phyloP scores from a whole-genome alignment of 768 basidiomycete genomes.

The Kwoniella bestiolae region DNA sequence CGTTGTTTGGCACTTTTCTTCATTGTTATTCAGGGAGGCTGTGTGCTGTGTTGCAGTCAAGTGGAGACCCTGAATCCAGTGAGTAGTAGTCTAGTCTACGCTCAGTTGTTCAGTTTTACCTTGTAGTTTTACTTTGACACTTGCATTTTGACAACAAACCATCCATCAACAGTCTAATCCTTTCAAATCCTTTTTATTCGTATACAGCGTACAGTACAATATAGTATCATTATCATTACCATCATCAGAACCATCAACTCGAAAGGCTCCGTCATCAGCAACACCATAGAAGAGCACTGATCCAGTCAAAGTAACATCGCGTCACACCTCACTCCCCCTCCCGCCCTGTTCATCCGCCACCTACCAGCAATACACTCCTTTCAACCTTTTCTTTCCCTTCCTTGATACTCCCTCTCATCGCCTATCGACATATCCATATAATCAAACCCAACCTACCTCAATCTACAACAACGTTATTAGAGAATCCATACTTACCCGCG shows the following conservation, averaged over 20 bases:
- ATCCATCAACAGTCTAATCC: too few relatives aligned
- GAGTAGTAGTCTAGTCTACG: too few relatives aligned
- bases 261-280: not conserved
- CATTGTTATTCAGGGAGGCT: not conserved
- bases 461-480: constrained; percentile 2
- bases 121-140: not conserved
- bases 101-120: not conserved
- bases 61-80: not conserved
- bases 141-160: too few relatives aligned
- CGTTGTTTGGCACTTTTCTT: constrained; percentile 23
- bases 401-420: not conserved
- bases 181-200: not conserved
- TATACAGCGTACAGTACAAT: not conserved
- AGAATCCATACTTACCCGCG: too few relatives aligned
- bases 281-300: not conserved
- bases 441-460: not conserved
- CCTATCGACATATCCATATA: not conserved
- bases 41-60: not conserved
- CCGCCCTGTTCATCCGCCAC: not conserved
- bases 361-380: constrained; percentile 19
- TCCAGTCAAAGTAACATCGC: not conserved
- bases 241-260: not conserved
- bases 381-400: constrained; percentile 6
- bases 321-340: not conserved
- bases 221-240: not conserved